Base-by-base conservation (phyloP, 2,329 filamentous ascomycete genomes). In the Tolypocladium sp. region DNA sequence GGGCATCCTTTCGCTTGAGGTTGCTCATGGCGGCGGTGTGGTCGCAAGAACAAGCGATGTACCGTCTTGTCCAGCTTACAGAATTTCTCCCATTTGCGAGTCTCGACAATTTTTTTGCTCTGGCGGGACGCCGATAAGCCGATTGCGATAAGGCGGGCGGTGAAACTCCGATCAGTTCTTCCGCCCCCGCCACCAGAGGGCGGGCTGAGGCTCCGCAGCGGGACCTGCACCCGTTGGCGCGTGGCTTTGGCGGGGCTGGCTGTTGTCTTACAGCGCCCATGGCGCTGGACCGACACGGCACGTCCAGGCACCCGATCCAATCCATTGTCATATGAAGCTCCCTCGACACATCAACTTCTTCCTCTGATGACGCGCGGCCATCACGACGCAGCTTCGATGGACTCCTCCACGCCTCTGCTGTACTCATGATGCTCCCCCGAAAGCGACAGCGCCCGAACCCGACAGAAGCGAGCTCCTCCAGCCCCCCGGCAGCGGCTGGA, bases 1-100 rank as follows among this genome's bases (percentile, higher is more conserved):
- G 81, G 67, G 79, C 80, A 71, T 81, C 80, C 73, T 85, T 85
- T 67, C 82, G 76, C 68, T 85, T 85, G 62, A 83, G 74, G 57
- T 78, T 76, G 68, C 79, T 80, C 82, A 85, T 85, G 59, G 55
- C 77, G 64, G 69, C 67, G 67, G 62, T 60, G 64, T 67, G 62
- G 64, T 63, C 60, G 57, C 53, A 60, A 59, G 58, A 33, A 25
- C 46, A 52, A 54, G 56, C 57, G 38, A 51, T 44, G 30, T 9
- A 12, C 33, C 30, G 55, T 25, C 42, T 49, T 8, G 55, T 37
- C n/a, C n/a, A 58, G 51, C 46, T 46, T 27, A 49, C 38, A 56
- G 42, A 41, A 38, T 33, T 59, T 46, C 57, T 57, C 22, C 55
- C 56, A 42, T 7, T 13, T 20, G 15, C 27, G 38, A 54, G 22